phyloP scores from a whole-genome alignment of 106 monocot genomes.

The Apostasia ramifera region DNA sequence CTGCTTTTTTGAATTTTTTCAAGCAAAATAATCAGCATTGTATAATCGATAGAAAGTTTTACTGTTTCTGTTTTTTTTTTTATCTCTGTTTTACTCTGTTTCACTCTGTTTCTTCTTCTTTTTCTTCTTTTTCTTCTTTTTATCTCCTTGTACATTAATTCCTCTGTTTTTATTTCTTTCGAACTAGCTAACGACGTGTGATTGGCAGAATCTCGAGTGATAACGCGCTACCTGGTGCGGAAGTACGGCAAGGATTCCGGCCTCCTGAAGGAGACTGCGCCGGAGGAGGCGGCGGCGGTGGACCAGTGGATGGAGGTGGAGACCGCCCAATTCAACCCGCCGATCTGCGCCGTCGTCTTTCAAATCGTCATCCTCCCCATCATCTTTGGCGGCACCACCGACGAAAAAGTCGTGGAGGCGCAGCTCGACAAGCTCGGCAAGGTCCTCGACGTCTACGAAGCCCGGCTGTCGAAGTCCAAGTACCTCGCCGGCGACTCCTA shows the following conservation, averaged over 20 bases:
- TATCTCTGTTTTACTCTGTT: neutral
- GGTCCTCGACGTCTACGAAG: conserved; percentile 66
- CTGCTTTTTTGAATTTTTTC: neutral
- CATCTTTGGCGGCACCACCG: conserved; percentile 19
- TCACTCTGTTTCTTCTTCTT: too few species aligned
- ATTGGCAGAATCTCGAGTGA: conserved; percentile 37
- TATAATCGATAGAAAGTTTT: neutral
- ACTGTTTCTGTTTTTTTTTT: neutral
- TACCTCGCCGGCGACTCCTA: conserved; percentile 46
- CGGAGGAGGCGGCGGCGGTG: neutral
- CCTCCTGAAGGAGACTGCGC: conserved; percentile 10
- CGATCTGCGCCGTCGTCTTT: conserved; percentile 15
- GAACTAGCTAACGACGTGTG: too few species aligned
- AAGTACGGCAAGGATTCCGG: conserved; percentile 19
- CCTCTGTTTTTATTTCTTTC: too few species aligned
- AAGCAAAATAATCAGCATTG: neutral
- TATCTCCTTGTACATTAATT: neutral
- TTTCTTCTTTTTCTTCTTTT: neutral
- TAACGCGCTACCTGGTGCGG: conserved; percentile 22
- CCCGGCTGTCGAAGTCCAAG: conserved; percentile 19
- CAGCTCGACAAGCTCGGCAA: conserved; percentile 31
- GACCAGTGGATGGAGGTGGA: conserved; percentile 41
- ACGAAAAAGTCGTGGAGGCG: conserved; percentile 20
- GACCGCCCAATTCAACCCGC: conserved; percentile 27
- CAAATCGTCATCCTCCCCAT: conserved; percentile 24